phyloP scores from a whole-genome alignment of 2,329 filamentous ascomycete species.

The Alternaria sp. region DNA sequence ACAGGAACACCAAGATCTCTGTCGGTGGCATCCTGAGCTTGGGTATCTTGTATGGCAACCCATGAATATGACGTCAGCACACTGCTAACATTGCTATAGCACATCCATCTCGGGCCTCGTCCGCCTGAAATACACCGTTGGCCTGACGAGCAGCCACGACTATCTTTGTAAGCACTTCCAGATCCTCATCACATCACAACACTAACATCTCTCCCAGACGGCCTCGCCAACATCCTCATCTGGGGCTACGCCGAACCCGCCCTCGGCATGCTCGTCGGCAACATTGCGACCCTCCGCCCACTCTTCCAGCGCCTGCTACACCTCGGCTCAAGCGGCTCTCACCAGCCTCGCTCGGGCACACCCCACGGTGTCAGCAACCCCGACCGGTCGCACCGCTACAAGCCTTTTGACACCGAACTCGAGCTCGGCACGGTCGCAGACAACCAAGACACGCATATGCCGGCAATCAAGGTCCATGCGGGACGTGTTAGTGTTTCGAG shows the following conservation, averaged over 20 bases:
- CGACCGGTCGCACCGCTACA: conserved; percentile 9
- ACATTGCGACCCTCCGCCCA: conserved; percentile 42
- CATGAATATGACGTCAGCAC: not conserved
- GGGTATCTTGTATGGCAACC: conserved; percentile 27
- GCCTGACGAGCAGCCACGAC: conserved; percentile 39
- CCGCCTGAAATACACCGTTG: conserved; percentile 39
- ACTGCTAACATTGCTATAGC: not conserved
- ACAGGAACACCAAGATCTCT: conserved; percentile 32
- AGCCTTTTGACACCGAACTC: conserved; percentile 9
- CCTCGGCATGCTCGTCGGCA: conserved; percentile 45
- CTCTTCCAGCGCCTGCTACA: conserved; percentile 36
- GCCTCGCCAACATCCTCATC: conserved; percentile 43
- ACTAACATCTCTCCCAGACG: conserved; percentile 13
- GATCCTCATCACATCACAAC: not conserved
- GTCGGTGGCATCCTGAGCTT: conserved; percentile 27
- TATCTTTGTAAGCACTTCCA: conserved; percentile 29
- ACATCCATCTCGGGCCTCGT: conserved; percentile 36
- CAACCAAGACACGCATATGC: not conserved
- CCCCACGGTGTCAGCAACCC: not conserved
- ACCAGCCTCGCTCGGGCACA: not conserved
- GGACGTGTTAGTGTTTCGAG: conserved; percentile 11
- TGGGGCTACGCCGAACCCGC: conserved; percentile 49
- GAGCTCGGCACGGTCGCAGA: conserved; percentile 8
- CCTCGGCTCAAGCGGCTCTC: conserved; percentile 16
- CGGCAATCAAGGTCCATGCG: conserved; percentile 2